A percentile compares a stretch with the other conserved stretches of the same genome.
These are phyloP conservation scores for Rubus idaeus DNA, from an alignment of 306 rosid species.

Conservation along the genomic window DNA sequence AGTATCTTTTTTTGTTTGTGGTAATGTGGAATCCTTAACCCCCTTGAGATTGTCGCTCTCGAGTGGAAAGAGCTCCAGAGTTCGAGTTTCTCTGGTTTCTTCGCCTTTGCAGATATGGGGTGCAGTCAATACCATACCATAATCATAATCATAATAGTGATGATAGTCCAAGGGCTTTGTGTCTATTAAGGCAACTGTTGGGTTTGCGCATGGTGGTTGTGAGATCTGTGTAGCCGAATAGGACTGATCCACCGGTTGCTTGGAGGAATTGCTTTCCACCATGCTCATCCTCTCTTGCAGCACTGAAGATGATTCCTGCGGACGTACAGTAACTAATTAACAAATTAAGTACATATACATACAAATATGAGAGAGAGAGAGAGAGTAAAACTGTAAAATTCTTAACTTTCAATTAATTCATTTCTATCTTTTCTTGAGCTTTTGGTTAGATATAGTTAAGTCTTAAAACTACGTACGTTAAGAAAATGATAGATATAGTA, in stretches of 20 bases:
- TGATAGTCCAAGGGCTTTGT: conserved; percentile 20
- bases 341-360: no score
- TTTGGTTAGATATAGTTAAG: no score
- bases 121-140: neutral
- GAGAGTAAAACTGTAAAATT: neutral
- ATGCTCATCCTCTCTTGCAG: conserved; percentile 6
- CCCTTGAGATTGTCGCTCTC: conserved; percentile 29
- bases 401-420: conserved; percentile 23
- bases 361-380: no score
- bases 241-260: neutral
- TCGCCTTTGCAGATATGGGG: neutral
- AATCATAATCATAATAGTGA: conserved; percentile 2
- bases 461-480: no score
- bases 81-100: conserved; percentile 22
- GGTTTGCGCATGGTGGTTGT: neutral
- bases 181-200: neutral
- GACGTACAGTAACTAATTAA: conserved; percentile 17
- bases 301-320: conserved; percentile 53
- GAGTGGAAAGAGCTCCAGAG: conserved; percentile 66
- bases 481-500: neutral
- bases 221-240: neutral
- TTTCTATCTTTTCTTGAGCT: neutral
- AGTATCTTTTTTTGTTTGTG: conserved; percentile 15
- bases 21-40: conserved; percentile 21
- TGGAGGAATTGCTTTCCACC: neutral